Evolutionary conservation across 805 yeast species (phyloP).

Genomic region (Metschnikowia anglica): DNA sequence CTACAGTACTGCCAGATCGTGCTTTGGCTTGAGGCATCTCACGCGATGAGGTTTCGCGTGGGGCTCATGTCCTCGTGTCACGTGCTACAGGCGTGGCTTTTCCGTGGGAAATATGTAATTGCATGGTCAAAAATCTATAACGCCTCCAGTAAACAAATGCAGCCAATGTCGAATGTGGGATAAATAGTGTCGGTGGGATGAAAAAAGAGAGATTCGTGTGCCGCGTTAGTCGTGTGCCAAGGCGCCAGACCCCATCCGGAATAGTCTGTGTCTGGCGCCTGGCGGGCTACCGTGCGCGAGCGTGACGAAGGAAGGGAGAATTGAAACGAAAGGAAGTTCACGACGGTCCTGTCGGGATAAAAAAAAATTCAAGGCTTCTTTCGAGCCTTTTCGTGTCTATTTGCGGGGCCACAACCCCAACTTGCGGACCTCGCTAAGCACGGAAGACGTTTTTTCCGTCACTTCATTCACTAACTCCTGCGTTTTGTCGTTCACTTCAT

Average conservation of each 20-base stretch:
- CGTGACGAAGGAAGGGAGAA: too few relatives aligned
- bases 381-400: neutral
- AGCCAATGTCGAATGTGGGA: slow-evolving; percentile 1
- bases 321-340: too few relatives aligned
- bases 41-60: slow-evolving; percentile 14
- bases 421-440: slow-evolving; percentile 21
- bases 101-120: neutral
- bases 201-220: too few relatives aligned
- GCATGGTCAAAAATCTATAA: neutral
- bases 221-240: neutral
- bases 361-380: neutral
- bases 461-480: slow-evolving; percentile 21
- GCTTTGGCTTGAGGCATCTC: slow-evolving; percentile 6
- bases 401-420: slow-evolving; percentile 20
- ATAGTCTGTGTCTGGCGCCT: too few relatives aligned
- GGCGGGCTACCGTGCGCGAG: too few relatives aligned
- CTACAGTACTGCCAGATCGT: neutral
- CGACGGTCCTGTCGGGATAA: too few relatives aligned
- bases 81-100: slow-evolving; percentile 1
- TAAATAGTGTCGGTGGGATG: neutral
- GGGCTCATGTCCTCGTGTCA: slow-evolving; percentile 10
- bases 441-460: slow-evolving; percentile 18
- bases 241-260: too few relatives aligned
- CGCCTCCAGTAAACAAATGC: slow-evolving; percentile 8
- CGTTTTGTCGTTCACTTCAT: slow-evolving; percentile 26